Conservation (phyloP, 2,329 filamentous ascomycete species). For the Trichoderma harzianum region DNA sequence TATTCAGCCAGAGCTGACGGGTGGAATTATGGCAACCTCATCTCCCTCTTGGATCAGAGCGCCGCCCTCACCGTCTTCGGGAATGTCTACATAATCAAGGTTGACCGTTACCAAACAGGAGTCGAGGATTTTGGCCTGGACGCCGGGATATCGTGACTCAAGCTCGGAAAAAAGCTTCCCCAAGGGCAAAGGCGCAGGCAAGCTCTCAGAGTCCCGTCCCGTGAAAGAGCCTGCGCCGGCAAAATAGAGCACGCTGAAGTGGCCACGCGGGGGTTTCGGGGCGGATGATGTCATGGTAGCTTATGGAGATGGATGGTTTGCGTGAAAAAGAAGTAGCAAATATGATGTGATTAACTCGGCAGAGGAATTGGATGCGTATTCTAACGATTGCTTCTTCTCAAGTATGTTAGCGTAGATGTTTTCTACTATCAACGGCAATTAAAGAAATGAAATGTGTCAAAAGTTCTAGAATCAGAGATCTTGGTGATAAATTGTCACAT, state of each 20-base stretch:
- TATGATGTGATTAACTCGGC: neutral
- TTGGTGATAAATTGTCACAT: conserved; percentile 64
- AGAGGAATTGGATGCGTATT: neutral
- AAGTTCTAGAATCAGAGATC: conserved; percentile 59
- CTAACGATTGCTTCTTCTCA: neutral
- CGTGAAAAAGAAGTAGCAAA: neutral
- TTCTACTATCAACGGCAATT: neutral
- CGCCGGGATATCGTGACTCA: conserved; percentile 67
- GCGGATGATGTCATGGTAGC: conserved; percentile 33
- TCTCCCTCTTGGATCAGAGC: conserved; percentile 66
- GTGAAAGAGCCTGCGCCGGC: conserved; percentile 71
- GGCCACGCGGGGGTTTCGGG: conserved; percentile 52
- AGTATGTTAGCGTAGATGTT: conserved; percentile 11
- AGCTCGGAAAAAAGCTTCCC: conserved; percentile 62
- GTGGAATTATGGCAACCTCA: conserved; percentile 83
- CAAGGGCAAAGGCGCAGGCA: conserved; percentile 64
- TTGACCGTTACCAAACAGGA: conserved; percentile 79
- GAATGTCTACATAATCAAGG: conserved; percentile 72
- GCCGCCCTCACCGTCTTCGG: conserved; percentile 36
- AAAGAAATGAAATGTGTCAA: neutral
- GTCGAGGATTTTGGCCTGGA: conserved; percentile 63
- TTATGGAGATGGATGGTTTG: neutral
- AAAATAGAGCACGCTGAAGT: conserved; percentile 81
- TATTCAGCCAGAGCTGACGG: conserved; percentile 75
- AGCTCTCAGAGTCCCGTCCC: conserved; percentile 59